phyloP scores from a whole-genome alignment of 768 basidiomycete genomes.

The Tylopilus rubrobrunneus region DNA sequence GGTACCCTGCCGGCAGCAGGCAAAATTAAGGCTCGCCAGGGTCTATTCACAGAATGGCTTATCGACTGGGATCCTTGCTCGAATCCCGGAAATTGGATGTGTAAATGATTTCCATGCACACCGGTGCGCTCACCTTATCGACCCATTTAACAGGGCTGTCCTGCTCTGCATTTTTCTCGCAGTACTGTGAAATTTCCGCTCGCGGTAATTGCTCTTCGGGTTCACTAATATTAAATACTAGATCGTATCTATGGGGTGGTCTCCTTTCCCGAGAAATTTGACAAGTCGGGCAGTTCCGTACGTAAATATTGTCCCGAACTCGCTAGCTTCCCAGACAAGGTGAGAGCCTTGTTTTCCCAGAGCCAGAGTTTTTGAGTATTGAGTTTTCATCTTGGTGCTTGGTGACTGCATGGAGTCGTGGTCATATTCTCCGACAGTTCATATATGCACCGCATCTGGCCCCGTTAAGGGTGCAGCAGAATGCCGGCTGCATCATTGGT shows the following conservation, averaged over 20 bases:
- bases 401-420: background rate
- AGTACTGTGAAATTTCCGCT: slow-evolving; percentile 26
- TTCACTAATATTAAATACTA: slow-evolving; percentile 26
- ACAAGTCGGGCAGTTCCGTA: slow-evolving; percentile 18
- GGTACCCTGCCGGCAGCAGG: slow-evolving; percentile 9
- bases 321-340: slow-evolving; percentile 23
- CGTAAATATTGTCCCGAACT: slow-evolving; percentile 21
- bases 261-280: slow-evolving; percentile 19
- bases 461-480: background rate
- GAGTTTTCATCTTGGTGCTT: slow-evolving; percentile 15
- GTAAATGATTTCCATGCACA: slow-evolving; percentile 14
- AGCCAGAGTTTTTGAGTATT: slow-evolving; percentile 15
- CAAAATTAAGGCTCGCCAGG: slow-evolving; percentile 1
- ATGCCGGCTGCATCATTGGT: slow-evolving; percentile 6
- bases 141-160: slow-evolving; percentile 10
- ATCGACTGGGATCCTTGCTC: slow-evolving; percentile 16
- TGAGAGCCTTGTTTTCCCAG: slow-evolving; percentile 15
- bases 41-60: slow-evolving; percentile 9
- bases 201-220: slow-evolving; percentile 26
- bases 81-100: slow-evolving; percentile 24
- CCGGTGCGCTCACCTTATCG: background rate
- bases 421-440: background rate
- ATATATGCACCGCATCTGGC: background rate
- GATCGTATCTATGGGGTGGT: slow-evolving; percentile 21
- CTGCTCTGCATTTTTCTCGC: slow-evolving; percentile 22